These are phyloP conservation scores for Arbutus unedo DNA, from an alignment of 148 eudicot species.

Conservation along the genomic window DNA sequence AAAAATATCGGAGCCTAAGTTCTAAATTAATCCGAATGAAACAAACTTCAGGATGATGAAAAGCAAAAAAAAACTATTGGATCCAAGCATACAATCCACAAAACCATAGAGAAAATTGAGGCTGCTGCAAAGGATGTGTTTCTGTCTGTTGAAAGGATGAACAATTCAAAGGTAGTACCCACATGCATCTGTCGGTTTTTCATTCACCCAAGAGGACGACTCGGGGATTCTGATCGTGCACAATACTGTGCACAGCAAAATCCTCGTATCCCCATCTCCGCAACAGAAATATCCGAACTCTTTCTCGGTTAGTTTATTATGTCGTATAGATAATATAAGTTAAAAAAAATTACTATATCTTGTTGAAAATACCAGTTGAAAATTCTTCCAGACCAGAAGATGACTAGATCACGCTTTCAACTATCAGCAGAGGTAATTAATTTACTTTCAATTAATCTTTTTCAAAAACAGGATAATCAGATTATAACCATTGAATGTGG, in stretches of 20 bases:
- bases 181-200: no score
- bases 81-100: constrained; percentile 40
- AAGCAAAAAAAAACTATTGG: constrained; percentile 45
- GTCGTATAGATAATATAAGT: no score
- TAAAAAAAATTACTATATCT: not conserved
- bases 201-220: not conserved
- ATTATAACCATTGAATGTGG: not conserved
- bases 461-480: not conserved
- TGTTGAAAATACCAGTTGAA: constrained; percentile 32
- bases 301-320: not conserved
- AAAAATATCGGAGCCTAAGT: not conserved
- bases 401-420: constrained; percentile 34
- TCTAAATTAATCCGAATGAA: not conserved
- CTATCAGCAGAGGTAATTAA: constrained; percentile 46
- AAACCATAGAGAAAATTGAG: constrained; percentile 52
- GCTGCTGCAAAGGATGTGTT: constrained; percentile 47
- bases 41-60: constrained; percentile 28
- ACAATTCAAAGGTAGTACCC: constrained; percentile 36
- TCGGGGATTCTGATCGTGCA: not conserved
- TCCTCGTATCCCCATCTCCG: no score
- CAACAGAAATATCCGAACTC: not conserved
- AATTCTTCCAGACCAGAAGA: constrained; percentile 33
- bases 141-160: constrained; percentile 45
- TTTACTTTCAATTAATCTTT: not conserved
- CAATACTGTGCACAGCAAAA: no score